These are phyloP conservation scores for Syzygium oleosum DNA, from an alignment of 345 rosid species.

Conservation along the genomic window DNA sequence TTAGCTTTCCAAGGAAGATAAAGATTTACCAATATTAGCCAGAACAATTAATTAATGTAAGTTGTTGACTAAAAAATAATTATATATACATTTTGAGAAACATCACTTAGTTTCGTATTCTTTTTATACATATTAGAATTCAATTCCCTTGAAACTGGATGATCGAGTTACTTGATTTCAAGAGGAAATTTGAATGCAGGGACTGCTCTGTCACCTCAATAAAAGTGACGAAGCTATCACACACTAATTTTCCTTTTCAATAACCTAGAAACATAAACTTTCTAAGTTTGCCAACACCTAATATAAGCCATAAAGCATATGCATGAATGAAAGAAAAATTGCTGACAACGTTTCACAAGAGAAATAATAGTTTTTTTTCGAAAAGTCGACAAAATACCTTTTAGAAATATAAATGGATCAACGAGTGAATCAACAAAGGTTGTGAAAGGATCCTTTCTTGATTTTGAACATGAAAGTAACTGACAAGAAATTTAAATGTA, in stretches of 20 bases:
- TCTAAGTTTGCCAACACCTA: not conserved
- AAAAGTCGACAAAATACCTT: not conserved
- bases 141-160: not conserved
- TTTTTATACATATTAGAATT: not conserved
- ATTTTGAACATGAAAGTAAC: not conserved
- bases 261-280: not conserved
- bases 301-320: not conserved
- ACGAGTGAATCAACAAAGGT: not conserved
- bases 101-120: not conserved
- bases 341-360: not conserved
- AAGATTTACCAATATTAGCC: not conserved
- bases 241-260: not conserved
- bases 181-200: not conserved
- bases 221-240: too few relatives aligned
- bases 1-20: not conserved
- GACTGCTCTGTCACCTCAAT: not conserved
- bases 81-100: not conserved
- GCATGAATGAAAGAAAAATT: not conserved
- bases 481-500: not conserved
- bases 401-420: not conserved
- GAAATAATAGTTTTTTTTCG: not conserved
- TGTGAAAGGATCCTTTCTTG: not conserved
- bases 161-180: not conserved
- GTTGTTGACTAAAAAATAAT: not conserved
- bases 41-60: not conserved